These are phyloP conservation scores for Colletotrichum nymphaeae DNA, from an alignment of 2,329 filamentous ascomycete genomes.

Conservation along the genomic window DNA sequence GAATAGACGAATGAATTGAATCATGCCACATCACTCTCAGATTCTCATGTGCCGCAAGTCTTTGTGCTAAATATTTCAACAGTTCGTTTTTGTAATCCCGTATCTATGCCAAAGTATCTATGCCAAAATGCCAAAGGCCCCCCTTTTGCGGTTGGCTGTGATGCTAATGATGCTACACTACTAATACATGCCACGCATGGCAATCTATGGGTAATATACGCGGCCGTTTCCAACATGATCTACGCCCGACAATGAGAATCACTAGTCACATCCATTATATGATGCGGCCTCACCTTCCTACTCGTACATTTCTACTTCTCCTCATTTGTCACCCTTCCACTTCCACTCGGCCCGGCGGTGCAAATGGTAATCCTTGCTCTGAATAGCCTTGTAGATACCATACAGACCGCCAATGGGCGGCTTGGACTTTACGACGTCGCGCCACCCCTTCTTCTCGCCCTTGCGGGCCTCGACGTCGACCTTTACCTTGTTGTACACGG, in stretches of 20 bases:
- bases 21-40: neutral
- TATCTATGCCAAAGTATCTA: neutral
- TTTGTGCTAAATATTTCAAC: neutral
- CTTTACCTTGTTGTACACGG: slow-evolving; percentile 77
- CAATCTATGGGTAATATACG: neutral
- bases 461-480: slow-evolving; percentile 62
- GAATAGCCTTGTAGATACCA: slow-evolving; percentile 69
- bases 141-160: neutral
- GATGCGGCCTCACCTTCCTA: neutral
- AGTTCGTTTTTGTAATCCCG: no score
- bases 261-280: neutral
- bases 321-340: slow-evolving; percentile 50
- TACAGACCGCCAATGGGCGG: slow-evolving; percentile 70
- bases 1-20: slow-evolving; percentile 23
- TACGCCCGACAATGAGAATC: neutral
- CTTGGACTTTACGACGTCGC: slow-evolving; percentile 56
- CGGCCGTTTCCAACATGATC: neutral
- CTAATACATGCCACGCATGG: neutral
- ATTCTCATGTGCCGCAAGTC: neutral
- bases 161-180: slow-evolving; percentile 9
- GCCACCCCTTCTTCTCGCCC: slow-evolving; percentile 50
- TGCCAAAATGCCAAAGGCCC: neutral
- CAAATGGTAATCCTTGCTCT: slow-evolving; percentile 66
- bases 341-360: slow-evolving; percentile 66
- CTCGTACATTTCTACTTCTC: neutral